Conservation (phyloP, 495 filamentous ascomycete species). For the Penicillium alfredii region DNA sequence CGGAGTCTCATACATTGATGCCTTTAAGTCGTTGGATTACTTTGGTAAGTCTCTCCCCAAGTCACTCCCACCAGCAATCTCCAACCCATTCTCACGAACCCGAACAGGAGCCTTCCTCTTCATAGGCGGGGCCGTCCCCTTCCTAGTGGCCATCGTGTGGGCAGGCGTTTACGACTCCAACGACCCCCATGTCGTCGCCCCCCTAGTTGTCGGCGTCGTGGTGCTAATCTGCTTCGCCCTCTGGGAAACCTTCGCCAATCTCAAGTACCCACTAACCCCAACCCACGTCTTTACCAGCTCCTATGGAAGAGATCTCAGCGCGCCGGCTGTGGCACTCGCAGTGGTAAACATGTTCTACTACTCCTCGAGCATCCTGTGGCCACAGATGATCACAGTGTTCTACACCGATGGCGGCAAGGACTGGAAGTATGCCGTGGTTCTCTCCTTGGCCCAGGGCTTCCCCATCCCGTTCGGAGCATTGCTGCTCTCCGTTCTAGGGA, state of each 20-base stretch:
- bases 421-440: constrained; percentile 18
- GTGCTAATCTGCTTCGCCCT: constrained; percentile 19
- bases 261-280: constrained; percentile 20
- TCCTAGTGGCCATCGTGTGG: constrained; percentile 24
- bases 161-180: constrained; percentile 19
- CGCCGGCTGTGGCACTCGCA: constrained; percentile 18
- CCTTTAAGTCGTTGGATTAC: constrained; percentile 24
- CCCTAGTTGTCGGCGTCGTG: constrained; percentile 15
- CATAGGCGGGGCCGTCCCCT: constrained; percentile 18
- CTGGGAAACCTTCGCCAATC: constrained; percentile 20
- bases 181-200: constrained; percentile 19
- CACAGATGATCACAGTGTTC: constrained; percentile 20
- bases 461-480: constrained; percentile 20
- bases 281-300: constrained; percentile 18
- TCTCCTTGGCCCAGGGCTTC: constrained; percentile 20
- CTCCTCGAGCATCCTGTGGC: constrained; percentile 24
- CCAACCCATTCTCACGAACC: too few species aligned
- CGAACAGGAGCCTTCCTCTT: constrained; percentile 17
- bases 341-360: constrained; percentile 29
- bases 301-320: constrained; percentile 19
- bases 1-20: constrained; percentile 17
- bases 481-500: constrained; percentile 16
- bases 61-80: too few species aligned
- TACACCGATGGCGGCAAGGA: constrained; percentile 18
- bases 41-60: constrained; percentile 13